A percentile compares a stretch with the other conserved stretches of the same genome.
phyloP scores from a whole-genome alignment of 73 alveolate species.

The Durusdinium trenchii region DNA sequence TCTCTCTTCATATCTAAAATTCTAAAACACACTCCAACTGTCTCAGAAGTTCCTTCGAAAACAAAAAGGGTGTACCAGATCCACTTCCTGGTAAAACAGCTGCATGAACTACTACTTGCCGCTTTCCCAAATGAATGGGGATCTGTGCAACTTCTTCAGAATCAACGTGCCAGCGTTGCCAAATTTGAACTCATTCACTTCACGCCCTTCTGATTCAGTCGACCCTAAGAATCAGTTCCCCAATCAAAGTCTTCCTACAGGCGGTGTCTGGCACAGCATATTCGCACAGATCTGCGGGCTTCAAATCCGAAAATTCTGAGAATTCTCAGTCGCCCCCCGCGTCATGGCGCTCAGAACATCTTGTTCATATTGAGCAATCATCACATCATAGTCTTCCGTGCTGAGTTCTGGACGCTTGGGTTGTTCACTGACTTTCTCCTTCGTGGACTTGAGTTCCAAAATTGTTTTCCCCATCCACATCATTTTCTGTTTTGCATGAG shows the following conservation, averaged over 20 bases:
- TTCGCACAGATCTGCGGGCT: not conserved
- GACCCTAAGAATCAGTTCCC: not conserved
- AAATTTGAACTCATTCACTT: not conserved
- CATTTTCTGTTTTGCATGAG: not conserved
- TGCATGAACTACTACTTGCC: not conserved
- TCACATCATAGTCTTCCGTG: not conserved
- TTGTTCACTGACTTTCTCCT: too few species aligned
- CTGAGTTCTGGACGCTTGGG: too few species aligned
- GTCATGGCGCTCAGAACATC: slow-evolving; percentile 22
- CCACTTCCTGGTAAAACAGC: not conserved
- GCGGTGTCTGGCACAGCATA: slow-evolving; percentile 19
- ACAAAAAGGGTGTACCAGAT: not conserved
- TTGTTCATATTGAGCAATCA: not conserved
- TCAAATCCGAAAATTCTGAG: not conserved
- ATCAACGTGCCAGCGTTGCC: not conserved
- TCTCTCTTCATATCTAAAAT: not conserved
- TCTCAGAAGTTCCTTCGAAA: not conserved
- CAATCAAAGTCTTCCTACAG: slow-evolving; percentile 6
- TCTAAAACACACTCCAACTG: not conserved
- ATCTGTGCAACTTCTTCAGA: not conserved
- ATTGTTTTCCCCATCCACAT: not conserved
- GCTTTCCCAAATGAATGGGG: not conserved
- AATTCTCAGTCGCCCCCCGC: not conserved
- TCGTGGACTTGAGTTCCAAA: too few species aligned
- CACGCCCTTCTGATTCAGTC: not conserved